These are phyloP conservation scores for Cephaloascus albidus DNA, from an alignment of 805 yeast genomes.

Conservation along the genomic window DNA sequence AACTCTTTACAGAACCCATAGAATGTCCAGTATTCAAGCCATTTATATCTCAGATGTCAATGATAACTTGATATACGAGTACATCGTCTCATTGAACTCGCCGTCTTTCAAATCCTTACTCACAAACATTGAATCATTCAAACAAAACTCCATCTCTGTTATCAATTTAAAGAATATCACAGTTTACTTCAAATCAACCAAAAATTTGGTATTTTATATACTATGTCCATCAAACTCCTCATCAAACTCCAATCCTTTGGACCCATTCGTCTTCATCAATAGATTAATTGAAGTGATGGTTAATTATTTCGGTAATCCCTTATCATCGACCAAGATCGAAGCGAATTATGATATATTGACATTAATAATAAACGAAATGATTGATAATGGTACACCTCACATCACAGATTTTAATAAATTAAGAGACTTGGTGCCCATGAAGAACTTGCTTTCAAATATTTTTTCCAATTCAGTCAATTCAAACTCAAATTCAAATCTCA, in stretches of 20 bases:
- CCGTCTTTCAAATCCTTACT: constrained; percentile 18
- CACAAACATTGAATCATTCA: constrained; percentile 10
- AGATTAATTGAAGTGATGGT: constrained; percentile 40
- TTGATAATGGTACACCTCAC: constrained; percentile 71
- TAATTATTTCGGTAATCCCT: constrained; percentile 48
- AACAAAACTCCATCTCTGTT: constrained; percentile 2
- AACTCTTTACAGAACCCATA: too few species aligned
- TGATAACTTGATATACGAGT: constrained; percentile 9
- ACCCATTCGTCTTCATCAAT: constrained; percentile 45
- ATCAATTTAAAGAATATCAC: constrained; percentile 2
- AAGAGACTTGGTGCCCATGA: constrained; percentile 60
- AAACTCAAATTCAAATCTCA: constrained; percentile 3
- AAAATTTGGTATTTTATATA: constrained; percentile 11
- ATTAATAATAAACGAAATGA: constrained; percentile 64
- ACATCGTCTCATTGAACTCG: constrained; percentile 3
- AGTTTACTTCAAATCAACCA: background rate
- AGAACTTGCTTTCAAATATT: constrained; percentile 43
- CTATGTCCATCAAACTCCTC: background rate
- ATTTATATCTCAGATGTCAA: constrained; percentile 28
- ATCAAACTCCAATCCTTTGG: constrained; percentile 31
- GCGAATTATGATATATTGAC: constrained; percentile 65
- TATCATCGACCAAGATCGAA: constrained; percentile 50
- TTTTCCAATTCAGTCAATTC: constrained; percentile 34
- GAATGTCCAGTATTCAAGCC: constrained; percentile 24
- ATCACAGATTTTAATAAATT: constrained; percentile 64